phyloP scores from a whole-genome alignment of 2,329 filamentous ascomycete genomes.

The Colletotrichum abscissum region DNA sequence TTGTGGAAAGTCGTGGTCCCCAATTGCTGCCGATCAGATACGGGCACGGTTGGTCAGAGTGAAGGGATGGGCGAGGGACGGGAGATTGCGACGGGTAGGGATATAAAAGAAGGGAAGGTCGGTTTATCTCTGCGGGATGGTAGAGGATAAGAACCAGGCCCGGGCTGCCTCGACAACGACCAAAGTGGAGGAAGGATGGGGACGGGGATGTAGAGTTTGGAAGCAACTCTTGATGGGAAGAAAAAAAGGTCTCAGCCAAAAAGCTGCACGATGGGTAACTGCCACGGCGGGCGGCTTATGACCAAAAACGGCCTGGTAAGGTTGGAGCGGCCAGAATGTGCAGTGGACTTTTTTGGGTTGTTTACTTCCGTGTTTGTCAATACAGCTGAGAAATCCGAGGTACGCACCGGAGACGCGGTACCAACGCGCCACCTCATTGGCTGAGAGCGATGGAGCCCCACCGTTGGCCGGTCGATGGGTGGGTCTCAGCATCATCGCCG shows the following conservation, averaged over 20 bases:
- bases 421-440: slow-evolving; percentile 24
- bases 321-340: slow-evolving; percentile 31
- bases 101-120: slow-evolving; percentile 24
- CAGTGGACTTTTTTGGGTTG: slow-evolving; percentile 30
- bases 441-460: not conserved
- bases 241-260: slow-evolving; percentile 24
- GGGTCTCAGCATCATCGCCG: slow-evolving; percentile 7
- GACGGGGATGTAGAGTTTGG: slow-evolving; percentile 7
- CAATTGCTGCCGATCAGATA: not conserved
- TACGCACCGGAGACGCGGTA: slow-evolving; percentile 29
- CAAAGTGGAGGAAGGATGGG: slow-evolving; percentile 14
- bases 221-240: slow-evolving; percentile 24
- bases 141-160: slow-evolving; percentile 1
- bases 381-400: slow-evolving; percentile 1
- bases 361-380: slow-evolving; percentile 29
- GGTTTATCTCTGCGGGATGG: slow-evolving; percentile 24
- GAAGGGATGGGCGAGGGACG: slow-evolving; percentile 25
- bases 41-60: slow-evolving; percentile 8
- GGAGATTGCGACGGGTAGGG: slow-evolving; percentile 28
- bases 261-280: slow-evolving; percentile 25
- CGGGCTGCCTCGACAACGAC: slow-evolving; percentile 33
- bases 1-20: not conserved
- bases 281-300: slow-evolving; percentile 28
- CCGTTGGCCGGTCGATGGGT: slow-evolving; percentile 28
- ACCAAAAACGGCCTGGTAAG: slow-evolving; percentile 30